phyloP scores from a whole-genome alignment of 768 basidiomycete genomes.

The Ramaria sp. region DNA sequence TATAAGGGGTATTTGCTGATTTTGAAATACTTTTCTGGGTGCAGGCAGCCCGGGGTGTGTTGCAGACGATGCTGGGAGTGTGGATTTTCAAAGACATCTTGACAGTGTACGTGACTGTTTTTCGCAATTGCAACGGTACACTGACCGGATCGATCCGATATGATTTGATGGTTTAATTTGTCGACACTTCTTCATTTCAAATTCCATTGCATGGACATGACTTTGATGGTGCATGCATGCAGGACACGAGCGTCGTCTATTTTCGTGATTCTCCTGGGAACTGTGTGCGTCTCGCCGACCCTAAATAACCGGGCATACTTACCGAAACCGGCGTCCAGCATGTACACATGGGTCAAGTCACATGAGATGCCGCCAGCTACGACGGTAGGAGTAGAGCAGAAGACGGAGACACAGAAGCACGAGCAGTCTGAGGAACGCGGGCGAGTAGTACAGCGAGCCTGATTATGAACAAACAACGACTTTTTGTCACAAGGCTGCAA shows the following conservation, averaged over 20 bases:
- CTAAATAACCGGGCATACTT: background rate
- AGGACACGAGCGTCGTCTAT: slow-evolving; percentile 60
- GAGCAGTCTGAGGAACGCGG: too few relatives aligned
- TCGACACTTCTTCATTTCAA: too few relatives aligned
- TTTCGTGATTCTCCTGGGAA: slow-evolving; percentile 54
- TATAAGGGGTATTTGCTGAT: background rate
- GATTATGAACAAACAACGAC: too few relatives aligned
- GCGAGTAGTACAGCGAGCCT: too few relatives aligned
- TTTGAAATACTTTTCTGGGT: background rate
- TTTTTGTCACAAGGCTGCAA: too few relatives aligned
- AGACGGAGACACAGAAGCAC: background rate
- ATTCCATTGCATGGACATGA: too few relatives aligned
- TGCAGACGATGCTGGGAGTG: slow-evolving; percentile 75
- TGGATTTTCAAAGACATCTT: slow-evolving; percentile 68
- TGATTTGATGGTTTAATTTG: too few relatives aligned
- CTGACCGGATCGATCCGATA: background rate
- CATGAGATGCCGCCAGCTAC: background rate
- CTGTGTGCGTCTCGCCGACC: slow-evolving; percentile 35
- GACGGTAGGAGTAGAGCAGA: background rate
- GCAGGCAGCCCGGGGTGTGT: slow-evolving; percentile 70
- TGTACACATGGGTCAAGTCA: slow-evolving; percentile 45
- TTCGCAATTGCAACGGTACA: background rate
- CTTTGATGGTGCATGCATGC: too few relatives aligned
- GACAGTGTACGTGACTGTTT: slow-evolving; percentile 41
- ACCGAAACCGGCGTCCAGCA: slow-evolving; percentile 21